Base-by-base conservation (phyloP, 495 filamentous ascomycete species). In the Annulohypoxylon stygium region DNA sequence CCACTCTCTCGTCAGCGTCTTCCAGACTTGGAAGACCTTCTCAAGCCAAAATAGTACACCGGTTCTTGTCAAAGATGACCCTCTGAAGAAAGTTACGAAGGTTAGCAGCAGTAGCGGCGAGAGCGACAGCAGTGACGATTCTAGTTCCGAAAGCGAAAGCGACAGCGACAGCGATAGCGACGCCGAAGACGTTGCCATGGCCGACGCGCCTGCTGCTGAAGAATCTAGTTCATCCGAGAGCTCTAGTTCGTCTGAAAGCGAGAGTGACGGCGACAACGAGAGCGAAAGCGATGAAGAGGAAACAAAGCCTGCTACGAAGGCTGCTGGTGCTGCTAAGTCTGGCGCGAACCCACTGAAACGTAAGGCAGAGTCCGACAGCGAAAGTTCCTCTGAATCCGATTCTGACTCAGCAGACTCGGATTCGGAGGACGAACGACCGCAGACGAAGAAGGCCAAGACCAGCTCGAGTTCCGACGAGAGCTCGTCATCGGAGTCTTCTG, bases 231-330 rank as follows among this genome's bases (percentile, higher is more conserved):
- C 79, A 2, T 83, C 80, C 12, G 84, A 84, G 10, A 85, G 85
- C 12, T 83, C 81, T 3, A 84, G 84, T 5, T 82, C 81, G 34
- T 83, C 84, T 30, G 83, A 82, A 64, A 90, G 87, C 33, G 74
- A 75, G 0, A 75, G 74, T 25, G 69, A 74, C 0, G 69, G 66
- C 30, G 30, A 30, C 30, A 30, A 23, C 61, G 75, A 74, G 23
- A 80, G 78, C 70, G 89, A 90, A 34, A 90, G 87, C 76, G 89
- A 90, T 58, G 87, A 87, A 71, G 85, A 90, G 45, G 87, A 90
- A 64, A 77, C 77, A 37, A 67, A 74, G 72, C 70, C 81, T 45
- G 73, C 79, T 36, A 84, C 86, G 66, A 47, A 83, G 11, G 78
- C 83, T 33, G 76, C 81, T 43, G 66, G 66, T 54, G 47, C 74